Evolutionary conservation across 75 land plant genomes (phyloP), one percentile per base, ranked within the genome.

Genomic region (Picea sitchensis): DNA sequence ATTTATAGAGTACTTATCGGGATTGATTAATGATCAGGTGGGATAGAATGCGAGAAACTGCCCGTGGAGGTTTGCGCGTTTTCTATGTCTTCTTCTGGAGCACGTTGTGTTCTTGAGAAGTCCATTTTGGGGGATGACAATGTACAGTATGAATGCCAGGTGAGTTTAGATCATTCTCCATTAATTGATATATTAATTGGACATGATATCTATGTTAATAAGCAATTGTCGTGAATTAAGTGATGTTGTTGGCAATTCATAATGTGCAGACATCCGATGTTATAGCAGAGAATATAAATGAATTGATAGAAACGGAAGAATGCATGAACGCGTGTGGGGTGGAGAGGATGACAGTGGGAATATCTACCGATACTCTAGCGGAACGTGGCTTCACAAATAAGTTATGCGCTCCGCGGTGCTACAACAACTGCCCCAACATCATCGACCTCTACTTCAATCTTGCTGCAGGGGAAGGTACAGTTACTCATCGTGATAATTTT

Each of bases 401-500:
- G 82, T 75, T 90, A 34, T 90, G 91, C 82, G 82, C 89, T 14
- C 65, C 81, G 3, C 77, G 58, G 15, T 90, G 91, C 82, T 77
- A 80, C 67, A 41, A 76, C 56, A 81, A 76, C 83, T 90, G 91
- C 83, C 91, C 89, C 73, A 90, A 90, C 82, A 85, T 90, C 67
- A 65, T 90, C 34, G 87, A 90, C 73, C 89, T 90, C 78, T 90
- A 87, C 86, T 78, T 72, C 84, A 89, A 81, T 73, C 84, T 86
- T 14, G 85, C 82, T 23, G 79, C 75, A n/a, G 88, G 75, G 21
- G 88, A 86, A 83, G 88, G 88, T 86, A 62, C 54, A 7, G 54
- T 47, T 7, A 7, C 54, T 47, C 54, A 7, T 47, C 54, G 2
- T 7, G 2, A 47, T 47, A 7, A 47, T 8, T 47, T 44, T 5